A percentile compares a stretch with the other conserved stretches of the same genome.
These are phyloP conservation scores for Suaeda aralocaspica DNA, from an alignment of 148 eudicot species.

Conservation along the genomic window DNA sequence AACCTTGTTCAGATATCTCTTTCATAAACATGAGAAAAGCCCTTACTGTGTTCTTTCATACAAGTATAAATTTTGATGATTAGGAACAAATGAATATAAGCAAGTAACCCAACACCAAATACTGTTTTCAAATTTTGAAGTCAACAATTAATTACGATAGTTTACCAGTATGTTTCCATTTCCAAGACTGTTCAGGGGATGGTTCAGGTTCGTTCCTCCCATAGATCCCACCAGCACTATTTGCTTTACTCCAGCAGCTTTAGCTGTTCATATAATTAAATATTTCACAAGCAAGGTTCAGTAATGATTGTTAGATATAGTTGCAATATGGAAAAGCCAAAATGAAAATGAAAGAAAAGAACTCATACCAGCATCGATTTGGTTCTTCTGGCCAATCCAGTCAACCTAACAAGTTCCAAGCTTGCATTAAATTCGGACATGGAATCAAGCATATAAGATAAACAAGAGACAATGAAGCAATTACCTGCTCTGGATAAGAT, in stretches of 20 bases:
- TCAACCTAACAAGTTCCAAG: constrained; percentile 57
- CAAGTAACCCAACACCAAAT: neutral
- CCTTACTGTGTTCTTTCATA: neutral
- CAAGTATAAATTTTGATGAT: neutral
- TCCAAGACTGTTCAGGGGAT: constrained; percentile 79
- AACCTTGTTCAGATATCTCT: neutral
- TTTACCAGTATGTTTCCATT: constrained; percentile 91
- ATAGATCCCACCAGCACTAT: constrained; percentile 94
- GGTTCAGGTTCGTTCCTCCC: constrained; percentile 86
- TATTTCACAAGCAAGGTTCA: constrained; percentile 4
- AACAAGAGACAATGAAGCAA: neutral
- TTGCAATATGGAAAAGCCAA: neutral
- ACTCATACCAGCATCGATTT: constrained; percentile 84
- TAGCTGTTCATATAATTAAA: constrained; percentile 48
- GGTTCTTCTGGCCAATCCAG: constrained; percentile 98
- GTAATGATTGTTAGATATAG: neutral
- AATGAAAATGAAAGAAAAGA: constrained; percentile 11
- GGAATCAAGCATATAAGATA: neutral
- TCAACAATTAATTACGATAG: neutral
- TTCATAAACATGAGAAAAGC: neutral
- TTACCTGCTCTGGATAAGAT: constrained; percentile 84
- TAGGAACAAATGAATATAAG: too few relatives aligned
- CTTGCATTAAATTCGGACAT: constrained; percentile 5
- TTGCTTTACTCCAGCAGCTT: constrained; percentile 98
- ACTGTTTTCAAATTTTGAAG: neutral